These are phyloP conservation scores for Epichloe gansuensis DNA, from an alignment of 2,329 filamentous ascomycete genomes.

Conservation along the genomic window DNA sequence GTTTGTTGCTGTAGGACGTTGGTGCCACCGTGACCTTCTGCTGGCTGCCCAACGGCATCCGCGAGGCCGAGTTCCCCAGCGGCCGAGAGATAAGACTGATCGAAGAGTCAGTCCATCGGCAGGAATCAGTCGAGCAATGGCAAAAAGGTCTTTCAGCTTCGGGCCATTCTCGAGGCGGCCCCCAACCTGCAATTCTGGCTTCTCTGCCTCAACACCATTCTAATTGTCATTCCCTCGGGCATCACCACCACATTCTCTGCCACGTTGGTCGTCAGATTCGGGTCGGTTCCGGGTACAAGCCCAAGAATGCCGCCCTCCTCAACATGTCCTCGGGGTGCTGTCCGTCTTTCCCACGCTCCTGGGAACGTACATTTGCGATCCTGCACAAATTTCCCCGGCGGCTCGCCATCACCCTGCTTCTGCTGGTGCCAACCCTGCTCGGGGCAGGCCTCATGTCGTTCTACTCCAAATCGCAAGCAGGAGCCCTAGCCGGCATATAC, in stretches of 20 bases:
- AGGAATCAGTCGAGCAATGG: constrained; percentile 29
- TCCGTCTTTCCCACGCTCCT: constrained; percentile 11
- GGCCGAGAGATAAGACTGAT: constrained; percentile 24
- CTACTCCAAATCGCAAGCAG: constrained; percentile 14
- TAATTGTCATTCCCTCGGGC: constrained; percentile 15
- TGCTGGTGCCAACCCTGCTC: constrained; percentile 13
- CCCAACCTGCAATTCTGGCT: constrained; percentile 30
- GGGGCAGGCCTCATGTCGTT: constrained; percentile 17
- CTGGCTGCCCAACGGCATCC: constrained; percentile 27
- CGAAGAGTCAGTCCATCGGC: constrained; percentile 42
- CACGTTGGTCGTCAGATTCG: constrained; percentile 25
- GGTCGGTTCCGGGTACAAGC: constrained; percentile 23
- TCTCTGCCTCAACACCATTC: constrained; percentile 16
- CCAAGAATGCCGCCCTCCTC: constrained; percentile 31
- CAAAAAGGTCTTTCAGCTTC: constrained; percentile 26
- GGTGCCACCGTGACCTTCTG: constrained; percentile 27
- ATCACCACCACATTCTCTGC: constrained; percentile 20
- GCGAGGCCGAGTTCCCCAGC: constrained; percentile 11
- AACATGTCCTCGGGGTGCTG: constrained; percentile 20
- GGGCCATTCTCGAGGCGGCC: constrained; percentile 28
- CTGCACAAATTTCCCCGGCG: constrained; percentile 16
- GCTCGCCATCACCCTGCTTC: constrained; percentile 14
- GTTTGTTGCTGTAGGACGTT: constrained; percentile 37
- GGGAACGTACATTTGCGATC: constrained; percentile 11
- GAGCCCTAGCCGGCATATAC: constrained; percentile 18